Base-by-base conservation (phyloP, 2,329 filamentous ascomycete species). In the Emergomyces africanus region DNA sequence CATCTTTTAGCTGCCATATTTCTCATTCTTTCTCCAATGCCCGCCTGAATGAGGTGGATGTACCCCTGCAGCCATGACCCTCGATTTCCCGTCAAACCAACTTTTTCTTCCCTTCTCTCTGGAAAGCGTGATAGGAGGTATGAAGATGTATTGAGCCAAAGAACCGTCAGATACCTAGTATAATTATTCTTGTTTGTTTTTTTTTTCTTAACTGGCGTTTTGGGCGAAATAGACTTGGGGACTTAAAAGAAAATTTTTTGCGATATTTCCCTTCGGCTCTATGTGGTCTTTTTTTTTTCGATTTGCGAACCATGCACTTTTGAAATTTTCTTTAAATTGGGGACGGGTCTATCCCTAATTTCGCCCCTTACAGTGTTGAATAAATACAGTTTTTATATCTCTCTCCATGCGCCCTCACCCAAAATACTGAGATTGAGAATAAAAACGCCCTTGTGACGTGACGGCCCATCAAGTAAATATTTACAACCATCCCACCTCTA, bases 1-100 rank as follows among this genome's bases (percentile, higher is more conserved):
- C 51, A 57, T 55, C 12, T 18, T 48, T 28, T 48, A 2, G 44
- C 63, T 64, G 60, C 12, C 57, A 57, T 51, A 62, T 63, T 37
- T 60, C 61, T 42, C n/a, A n/a, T n/a, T 30, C 39, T 39, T 54
- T 15, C 49, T 30, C 35, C 10, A 18, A 23, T 30, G 25, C 10
- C 37, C n/a, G n/a, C 20, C 25, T 15, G 28, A 42, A 46, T 4
- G 39, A 30, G 9, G 20, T 5, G 23, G 23, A n/a, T 55, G n/a
- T 42, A 30, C 6, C 39, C 39, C 37, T 14, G 23, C 25, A 28
- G 15, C 37, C 30, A 33, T 25, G n/a, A 6, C 35, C 25, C 35
- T 23, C 37, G 3, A 23, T 30, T 25, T 54, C 18, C 14, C 51
- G 5, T 14, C 33, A 6, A 15, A 10, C 12, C 30, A 20, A 35